Percentiles rank a stretch among this genome's conserved stretches.
Conservation (phyloP, 495 filamentous ascomycete genomes). For the Xylaria venustula region DNA sequence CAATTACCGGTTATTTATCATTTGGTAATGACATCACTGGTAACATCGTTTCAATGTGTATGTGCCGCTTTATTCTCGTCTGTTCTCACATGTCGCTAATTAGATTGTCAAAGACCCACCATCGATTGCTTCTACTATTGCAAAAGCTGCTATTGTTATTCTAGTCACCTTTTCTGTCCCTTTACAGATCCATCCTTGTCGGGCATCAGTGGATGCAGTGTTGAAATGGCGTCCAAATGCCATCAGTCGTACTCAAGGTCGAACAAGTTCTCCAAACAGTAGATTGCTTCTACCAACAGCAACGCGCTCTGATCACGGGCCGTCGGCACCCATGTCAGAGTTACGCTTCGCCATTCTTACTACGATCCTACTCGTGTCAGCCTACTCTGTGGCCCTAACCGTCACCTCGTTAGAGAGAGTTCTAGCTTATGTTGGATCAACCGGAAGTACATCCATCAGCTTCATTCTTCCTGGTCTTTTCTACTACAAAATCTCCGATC, state of each 20-base stretch:
- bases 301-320: constrained; percentile 39
- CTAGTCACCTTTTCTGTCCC: constrained; percentile 97
- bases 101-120: constrained; percentile 54
- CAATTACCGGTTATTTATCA: constrained; percentile 91
- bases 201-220: constrained; percentile 89
- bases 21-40: constrained; percentile 84
- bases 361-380: constrained; percentile 76
- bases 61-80: constrained; percentile 13
- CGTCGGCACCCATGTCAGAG: constrained; percentile 66
- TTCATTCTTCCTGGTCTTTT: constrained; percentile 96
- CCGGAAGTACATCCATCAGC: constrained; percentile 88
- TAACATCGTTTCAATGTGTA: constrained; percentile 93
- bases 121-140: constrained; percentile 82
- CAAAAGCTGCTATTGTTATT: constrained; percentile 90
- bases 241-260: constrained; percentile 25
- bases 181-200: constrained; percentile 90
- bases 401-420: constrained; percentile 88
- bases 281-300: constrained; percentile 43
- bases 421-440: constrained; percentile 92
- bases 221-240: constrained; percentile 78
- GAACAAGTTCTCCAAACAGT: constrained; percentile 35
- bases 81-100: background rate
- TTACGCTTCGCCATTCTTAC: constrained; percentile 87
- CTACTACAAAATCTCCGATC: constrained; percentile 95
- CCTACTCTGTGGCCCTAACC: constrained; percentile 84